Base-by-base conservation (phyloP, 2,329 filamentous ascomycete species). In the Ceratocystis cacaofunesta region DNA sequence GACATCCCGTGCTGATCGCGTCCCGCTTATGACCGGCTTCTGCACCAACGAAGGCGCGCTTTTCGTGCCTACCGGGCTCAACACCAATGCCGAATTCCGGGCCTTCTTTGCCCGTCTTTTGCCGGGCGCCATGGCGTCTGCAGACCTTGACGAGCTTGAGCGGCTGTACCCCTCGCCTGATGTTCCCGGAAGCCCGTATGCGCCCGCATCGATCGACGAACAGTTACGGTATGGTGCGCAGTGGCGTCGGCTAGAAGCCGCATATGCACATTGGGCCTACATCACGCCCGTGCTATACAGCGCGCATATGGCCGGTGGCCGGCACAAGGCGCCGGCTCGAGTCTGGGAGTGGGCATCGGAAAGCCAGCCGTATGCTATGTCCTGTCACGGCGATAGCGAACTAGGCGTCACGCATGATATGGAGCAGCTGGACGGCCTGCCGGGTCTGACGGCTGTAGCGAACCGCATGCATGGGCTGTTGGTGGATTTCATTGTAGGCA, bases 11-110 rank as follows among this genome's bases (percentile, higher is more conserved):
- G 77, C 85, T 69, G 78, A 44, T 78, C 68, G 76, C 85, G 64
- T 52, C 7, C 60, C 64, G 65, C 67, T 25, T 15, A 74, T 90
- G 61, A 88, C 85, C 0, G 87, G 87, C 6, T 90, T 85, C 76
- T 86, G 85, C 73, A 82, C 83, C 48, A 85, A 89, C 70, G 87
- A 90, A 72, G 87, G 86, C 17, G 79, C 83, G 0, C 72, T 78
- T 46, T 90, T 89, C 71, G 81, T 89, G 0, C 80, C 85, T 0
- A 72, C 75, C 15, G 69, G 72, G 5, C 76, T 80, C 64, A 74
- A 77, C 15, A 76, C 75, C 1, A 75, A 79, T 10, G 74, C 72
- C 0, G 78, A 85, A 10, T 86, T 89, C 71, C 77, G 76, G 2
- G 67, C 72, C 2, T 88, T 89, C 73, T 89, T 88, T 76, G 72